Evolutionary conservation across 177 flowering plant genomes (phyloP), one percentile per base, ranked within the genome.

Genomic region (Vitis hybrid): DNA sequence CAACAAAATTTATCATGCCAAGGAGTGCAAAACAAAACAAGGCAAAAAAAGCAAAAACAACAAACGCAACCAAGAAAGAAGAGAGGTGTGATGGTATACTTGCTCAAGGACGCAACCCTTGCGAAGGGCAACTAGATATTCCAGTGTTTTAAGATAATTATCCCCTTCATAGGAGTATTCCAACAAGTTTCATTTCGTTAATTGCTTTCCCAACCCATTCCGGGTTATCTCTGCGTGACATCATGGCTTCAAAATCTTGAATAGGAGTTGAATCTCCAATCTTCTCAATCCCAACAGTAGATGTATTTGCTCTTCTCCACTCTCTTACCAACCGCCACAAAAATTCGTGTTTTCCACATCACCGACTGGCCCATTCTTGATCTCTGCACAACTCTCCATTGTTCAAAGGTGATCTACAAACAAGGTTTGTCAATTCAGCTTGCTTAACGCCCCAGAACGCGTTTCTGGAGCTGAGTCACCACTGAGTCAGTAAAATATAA

Each of bases 231-330:
- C 95, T 86, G 7, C 93, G 90, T 6, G 90, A 79, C 78, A 92
- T 80, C 97, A 93, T 90, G 59, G 94, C 84, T 80, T 93, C 97
- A 80, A 93, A 94, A 80, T 94, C 99, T 79, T 89, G 81, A 34
- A 90, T 77, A 54, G 98, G 95, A 64, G 82, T 85, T 68, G 65
- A 57, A 62, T 83, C 76, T 23, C 97, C 89, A 67, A 93, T 79
- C 63, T 78, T 76, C 51, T 83, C 92, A 79, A 84, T 79, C 56
- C 78, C 79, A 60, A 60, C 63, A 14, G 18, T 2, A 45, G 87
- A 70, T 56, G 76, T 69, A 52, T 64, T 67, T 68, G 26, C 26
- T 23, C 26, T 23, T 23, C 26, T 23, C 26, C 26, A 23, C 26
- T 2, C 0, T 23, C 26, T 23, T 23, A 23, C 3, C 26, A 23